These are phyloP conservation scores for Stereocaulon alpinum DNA, from an alignment of 495 filamentous ascomycete genomes.

Conservation along the genomic window DNA sequence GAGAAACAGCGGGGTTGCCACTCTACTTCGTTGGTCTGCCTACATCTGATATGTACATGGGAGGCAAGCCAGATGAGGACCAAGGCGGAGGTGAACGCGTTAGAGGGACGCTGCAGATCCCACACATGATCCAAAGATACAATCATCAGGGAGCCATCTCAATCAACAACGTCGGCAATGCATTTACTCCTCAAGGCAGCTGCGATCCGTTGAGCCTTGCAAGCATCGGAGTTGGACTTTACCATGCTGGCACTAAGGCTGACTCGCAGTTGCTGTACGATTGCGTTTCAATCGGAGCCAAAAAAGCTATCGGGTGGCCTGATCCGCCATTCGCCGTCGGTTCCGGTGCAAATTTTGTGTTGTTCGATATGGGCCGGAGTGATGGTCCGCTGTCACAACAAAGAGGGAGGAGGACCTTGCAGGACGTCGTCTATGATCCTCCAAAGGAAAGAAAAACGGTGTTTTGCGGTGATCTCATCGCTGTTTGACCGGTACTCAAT, in stretches of 20 bases:
- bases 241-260: slow-evolving; percentile 51
- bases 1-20: slow-evolving; percentile 42
- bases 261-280: slow-evolving; percentile 51
- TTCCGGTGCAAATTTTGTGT: slow-evolving; percentile 13
- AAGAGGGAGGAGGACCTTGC: slow-evolving; percentile 14
- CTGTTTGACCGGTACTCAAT: background rate
- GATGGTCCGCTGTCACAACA: background rate
- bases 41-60: slow-evolving; percentile 68
- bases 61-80: slow-evolving; percentile 35
- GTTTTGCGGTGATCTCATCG: slow-evolving; percentile 13
- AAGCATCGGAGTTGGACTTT: slow-evolving; percentile 54
- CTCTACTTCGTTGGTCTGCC: slow-evolving; percentile 62
- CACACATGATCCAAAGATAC: slow-evolving; percentile 51
- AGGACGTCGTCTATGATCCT: slow-evolving; percentile 22
- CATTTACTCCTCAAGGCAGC: slow-evolving; percentile 65
- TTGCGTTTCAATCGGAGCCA: slow-evolving; percentile 50
- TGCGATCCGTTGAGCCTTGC: slow-evolving; percentile 59
- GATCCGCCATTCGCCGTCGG: background rate
- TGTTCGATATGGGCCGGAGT: slow-evolving; percentile 7
- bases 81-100: slow-evolving; percentile 27
- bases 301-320: slow-evolving; percentile 35
- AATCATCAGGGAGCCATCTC: slow-evolving; percentile 50
- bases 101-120: slow-evolving; percentile 53
- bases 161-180: slow-evolving; percentile 71
- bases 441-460: slow-evolving; percentile 17